Evolutionary conservation across 805 yeast species (phyloP).

Genomic region (Lipomyces chichibuensis): DNA sequence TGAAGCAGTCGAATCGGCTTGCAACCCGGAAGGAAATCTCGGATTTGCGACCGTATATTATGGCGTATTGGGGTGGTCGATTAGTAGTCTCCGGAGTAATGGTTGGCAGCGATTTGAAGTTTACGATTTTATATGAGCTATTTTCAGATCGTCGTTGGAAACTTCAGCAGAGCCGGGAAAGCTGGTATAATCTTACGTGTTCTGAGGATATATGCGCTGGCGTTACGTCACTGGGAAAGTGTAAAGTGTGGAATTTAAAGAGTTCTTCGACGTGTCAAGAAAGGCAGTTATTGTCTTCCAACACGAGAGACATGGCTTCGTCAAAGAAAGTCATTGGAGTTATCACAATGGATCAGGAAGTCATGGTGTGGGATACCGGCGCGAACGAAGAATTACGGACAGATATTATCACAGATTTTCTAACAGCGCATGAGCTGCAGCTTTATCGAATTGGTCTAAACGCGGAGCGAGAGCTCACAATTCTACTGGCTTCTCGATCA

Average conservation of each 20-base stretch:
- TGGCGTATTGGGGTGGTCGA: constrained; percentile 36
- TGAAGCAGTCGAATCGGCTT: constrained; percentile 29
- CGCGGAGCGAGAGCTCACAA: constrained; percentile 24
- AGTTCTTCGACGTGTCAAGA: constrained; percentile 34
- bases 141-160: constrained; percentile 33
- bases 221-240: constrained; percentile 33
- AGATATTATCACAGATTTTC: constrained; percentile 1
- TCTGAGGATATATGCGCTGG: constrained; percentile 35
- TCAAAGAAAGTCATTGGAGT: constrained; percentile 26
- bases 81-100: constrained; percentile 33
- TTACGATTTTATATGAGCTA: constrained; percentile 31
- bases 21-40: constrained; percentile 32
- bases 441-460: constrained; percentile 22
- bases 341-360: constrained; percentile 27
- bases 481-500: constrained; percentile 23
- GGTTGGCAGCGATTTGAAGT: constrained; percentile 32
- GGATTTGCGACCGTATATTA: constrained; percentile 29
- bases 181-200: constrained; percentile 34
- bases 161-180: constrained; percentile 34
- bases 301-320: constrained; percentile 33
- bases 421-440: constrained; percentile 6
- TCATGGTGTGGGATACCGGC: constrained; percentile 35
- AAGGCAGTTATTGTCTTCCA: constrained; percentile 31
- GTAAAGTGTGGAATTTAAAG: constrained; percentile 29
- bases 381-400: constrained; percentile 28